Conservation (phyloP, 1,284 basidiomycete species). For the Ceratobasidium sp. region DNA sequence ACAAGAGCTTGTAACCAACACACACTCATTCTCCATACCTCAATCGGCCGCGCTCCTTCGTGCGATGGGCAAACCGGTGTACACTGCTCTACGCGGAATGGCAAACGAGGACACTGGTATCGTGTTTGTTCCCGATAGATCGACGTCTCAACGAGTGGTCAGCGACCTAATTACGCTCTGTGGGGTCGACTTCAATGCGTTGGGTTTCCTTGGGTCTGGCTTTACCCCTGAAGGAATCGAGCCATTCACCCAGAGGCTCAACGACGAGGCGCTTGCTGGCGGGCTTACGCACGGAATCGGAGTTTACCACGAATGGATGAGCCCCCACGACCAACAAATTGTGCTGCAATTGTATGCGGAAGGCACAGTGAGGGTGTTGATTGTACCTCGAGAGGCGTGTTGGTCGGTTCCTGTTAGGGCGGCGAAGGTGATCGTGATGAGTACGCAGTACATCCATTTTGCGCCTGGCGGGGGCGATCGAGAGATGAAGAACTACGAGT, state of each 20-base stretch:
- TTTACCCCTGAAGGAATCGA: constrained; percentile 71
- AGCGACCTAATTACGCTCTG: constrained; percentile 90
- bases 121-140: constrained; percentile 91
- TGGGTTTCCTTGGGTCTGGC: constrained; percentile 76
- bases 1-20: constrained; percentile 77
- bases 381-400: constrained; percentile 85
- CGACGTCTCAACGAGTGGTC: constrained; percentile 84
- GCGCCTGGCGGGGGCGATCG: constrained; percentile 63
- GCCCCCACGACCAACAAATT: constrained; percentile 77
- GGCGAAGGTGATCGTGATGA: constrained; percentile 88
- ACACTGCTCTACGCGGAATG: constrained; percentile 66
- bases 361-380: constrained; percentile 84
- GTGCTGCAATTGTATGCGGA: constrained; percentile 88
- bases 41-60: constrained; percentile 92
- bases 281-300: constrained; percentile 91
- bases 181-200: constrained; percentile 80
- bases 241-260: constrained; percentile 71
- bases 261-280: constrained; percentile 77
- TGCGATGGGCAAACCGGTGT: constrained; percentile 92
- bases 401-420: constrained; percentile 90
- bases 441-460: constrained; percentile 86
- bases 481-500: constrained; percentile 80
- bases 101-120: constrained; percentile 70
- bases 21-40: constrained; percentile 87
- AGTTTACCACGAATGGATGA: constrained; percentile 84